These are phyloP conservation scores for Alternaria tenuissima DNA, from an alignment of 2,329 filamentous ascomycete genomes.

Conservation along the genomic window DNA sequence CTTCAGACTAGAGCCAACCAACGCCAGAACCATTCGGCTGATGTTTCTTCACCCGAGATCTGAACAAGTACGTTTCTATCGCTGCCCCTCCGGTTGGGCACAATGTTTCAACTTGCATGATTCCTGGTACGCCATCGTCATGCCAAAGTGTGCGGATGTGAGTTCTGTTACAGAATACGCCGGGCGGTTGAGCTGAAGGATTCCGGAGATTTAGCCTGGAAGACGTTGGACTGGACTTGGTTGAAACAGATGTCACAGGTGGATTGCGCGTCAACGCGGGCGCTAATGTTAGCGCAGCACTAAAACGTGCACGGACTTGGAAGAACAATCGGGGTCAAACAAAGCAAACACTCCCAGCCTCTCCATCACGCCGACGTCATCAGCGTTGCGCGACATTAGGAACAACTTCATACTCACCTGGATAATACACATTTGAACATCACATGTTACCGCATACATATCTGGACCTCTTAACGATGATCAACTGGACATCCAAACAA, in stretches of 20 bases:
- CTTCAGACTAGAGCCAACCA: neutral
- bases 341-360: constrained; percentile 13
- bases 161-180: constrained; percentile 9
- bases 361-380: constrained; percentile 29
- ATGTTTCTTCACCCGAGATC: constrained; percentile 15
- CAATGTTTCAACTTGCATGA: constrained; percentile 12
- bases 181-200: constrained; percentile 10
- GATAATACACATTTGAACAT: neutral
- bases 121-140: neutral
- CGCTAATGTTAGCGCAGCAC: constrained; percentile 7
- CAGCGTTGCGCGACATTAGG: neutral
- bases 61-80: neutral
- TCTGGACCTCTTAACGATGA: constrained; percentile 29
- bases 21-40: neutral
- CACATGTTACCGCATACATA: constrained; percentile 11
- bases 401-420: constrained; percentile 1
- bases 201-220: constrained; percentile 8
- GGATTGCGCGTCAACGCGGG: constrained; percentile 20
- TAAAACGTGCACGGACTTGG: neutral
- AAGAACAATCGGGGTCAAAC: constrained; percentile 10
- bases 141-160: neutral
- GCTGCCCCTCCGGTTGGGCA: constrained; percentile 6
- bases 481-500: constrained; percentile 15
- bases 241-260: constrained; percentile 21
- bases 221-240: constrained; percentile 8